A percentile compares a stretch with the other conserved stretches of the same genome.
phyloP scores from a whole-genome alignment of 441 rosid species.

The Biscutella auriculata region DNA sequence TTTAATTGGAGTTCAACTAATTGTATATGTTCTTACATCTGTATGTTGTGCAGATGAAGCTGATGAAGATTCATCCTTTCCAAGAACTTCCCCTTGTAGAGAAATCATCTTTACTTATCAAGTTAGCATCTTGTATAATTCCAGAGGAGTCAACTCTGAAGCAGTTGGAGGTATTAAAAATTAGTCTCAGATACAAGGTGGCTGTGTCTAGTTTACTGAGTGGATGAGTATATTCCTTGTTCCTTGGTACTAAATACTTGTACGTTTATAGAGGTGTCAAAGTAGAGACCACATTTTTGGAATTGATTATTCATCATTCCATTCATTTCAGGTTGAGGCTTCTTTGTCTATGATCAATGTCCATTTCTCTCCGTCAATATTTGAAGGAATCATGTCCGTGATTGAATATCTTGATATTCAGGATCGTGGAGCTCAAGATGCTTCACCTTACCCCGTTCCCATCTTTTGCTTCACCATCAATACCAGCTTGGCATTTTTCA shows the following conservation, averaged over 20 bases:
- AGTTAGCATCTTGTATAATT: constrained; percentile 48
- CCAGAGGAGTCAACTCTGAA: constrained; percentile 55
- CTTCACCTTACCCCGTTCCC: constrained; percentile 21
- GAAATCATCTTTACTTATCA: constrained; percentile 40
- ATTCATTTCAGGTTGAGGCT: constrained; percentile 50
- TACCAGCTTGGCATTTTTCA: constrained; percentile 39
- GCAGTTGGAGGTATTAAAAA: constrained; percentile 66
- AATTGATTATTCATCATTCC: constrained; percentile 5
- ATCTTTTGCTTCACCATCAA: constrained; percentile 36
- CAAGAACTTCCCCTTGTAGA: constrained; percentile 39
- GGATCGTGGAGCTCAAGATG: constrained; percentile 27
- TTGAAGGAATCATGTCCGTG: constrained; percentile 40
- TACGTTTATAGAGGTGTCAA: not conserved
- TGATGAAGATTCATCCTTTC: constrained; percentile 30
- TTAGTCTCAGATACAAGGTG: constrained; percentile 8
- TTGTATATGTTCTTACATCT: constrained; percentile 11
- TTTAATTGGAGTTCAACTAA: constrained; percentile 10
- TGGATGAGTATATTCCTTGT: not conserved
- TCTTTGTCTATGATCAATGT: constrained; percentile 31
- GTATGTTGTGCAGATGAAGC: constrained; percentile 44
- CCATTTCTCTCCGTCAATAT: constrained; percentile 50
- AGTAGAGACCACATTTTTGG: not conserved
- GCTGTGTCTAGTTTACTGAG: constrained; percentile 9
- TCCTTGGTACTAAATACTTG: not conserved
- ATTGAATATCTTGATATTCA: constrained; percentile 35